Evolutionary conservation across 352 stramenopile species (phyloP).

Genomic region (Globisporangium radiosum): DNA sequence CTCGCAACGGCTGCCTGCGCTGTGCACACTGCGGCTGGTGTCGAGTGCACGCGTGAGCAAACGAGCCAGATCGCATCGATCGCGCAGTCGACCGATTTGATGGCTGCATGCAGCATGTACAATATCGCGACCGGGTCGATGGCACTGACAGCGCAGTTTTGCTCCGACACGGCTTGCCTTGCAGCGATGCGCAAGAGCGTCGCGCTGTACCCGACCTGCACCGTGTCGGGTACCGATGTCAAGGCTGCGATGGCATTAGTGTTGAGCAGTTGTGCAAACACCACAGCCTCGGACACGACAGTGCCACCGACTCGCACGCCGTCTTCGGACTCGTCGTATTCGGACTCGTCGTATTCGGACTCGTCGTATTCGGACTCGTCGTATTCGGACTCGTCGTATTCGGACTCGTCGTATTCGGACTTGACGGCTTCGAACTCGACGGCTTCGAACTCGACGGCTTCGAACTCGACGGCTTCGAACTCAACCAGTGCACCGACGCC

Average conservation of each 20-base stretch:
- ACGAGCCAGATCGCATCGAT: not conserved
- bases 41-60: not conserved
- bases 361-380: too few species aligned
- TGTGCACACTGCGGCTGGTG: not conserved
- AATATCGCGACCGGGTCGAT: not conserved
- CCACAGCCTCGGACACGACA: too few species aligned
- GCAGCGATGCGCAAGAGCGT: not conserved
- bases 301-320: not conserved
- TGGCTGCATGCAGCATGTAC: not conserved
- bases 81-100: not conserved
- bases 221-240: not conserved
- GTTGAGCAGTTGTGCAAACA: too few species aligned
- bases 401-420: too few species aligned
- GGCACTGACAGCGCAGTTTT: not conserved
- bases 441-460: too few species aligned
- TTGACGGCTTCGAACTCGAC: too few species aligned
- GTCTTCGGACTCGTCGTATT: too few species aligned
- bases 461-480: too few species aligned
- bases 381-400: too few species aligned
- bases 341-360: too few species aligned
- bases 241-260: not conserved
- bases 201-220: not conserved
- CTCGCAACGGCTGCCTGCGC: not conserved
- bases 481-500: not conserved
- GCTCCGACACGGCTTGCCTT: not conserved